A percentile compares a stretch with the other conserved stretches of the same genome.
Conservation (phyloP, 305 asterid genomes). For the Nicotiana rustica region DNA sequence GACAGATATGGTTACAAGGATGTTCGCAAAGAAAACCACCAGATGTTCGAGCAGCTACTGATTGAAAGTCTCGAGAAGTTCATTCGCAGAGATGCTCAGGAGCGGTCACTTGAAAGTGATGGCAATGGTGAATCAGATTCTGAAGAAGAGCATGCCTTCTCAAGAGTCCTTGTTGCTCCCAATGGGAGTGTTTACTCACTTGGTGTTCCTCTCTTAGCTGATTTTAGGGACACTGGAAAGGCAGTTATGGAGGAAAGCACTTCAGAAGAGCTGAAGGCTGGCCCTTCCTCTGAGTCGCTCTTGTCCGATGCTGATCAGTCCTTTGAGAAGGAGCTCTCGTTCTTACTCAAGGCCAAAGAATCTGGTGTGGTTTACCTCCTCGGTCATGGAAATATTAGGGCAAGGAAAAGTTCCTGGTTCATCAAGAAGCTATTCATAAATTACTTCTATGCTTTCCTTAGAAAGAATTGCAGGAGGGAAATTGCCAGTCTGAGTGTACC, state of each 20-base stretch:
- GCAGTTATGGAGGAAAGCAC: slow-evolving; percentile 60
- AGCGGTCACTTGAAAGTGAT: slow-evolving; percentile 92
- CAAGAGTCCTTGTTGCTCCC: slow-evolving; percentile 84
- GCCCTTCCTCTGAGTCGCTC: slow-evolving; percentile 50
- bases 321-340: slow-evolving; percentile 92
- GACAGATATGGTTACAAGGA: slow-evolving; percentile 99
- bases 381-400: slow-evolving; percentile 95
- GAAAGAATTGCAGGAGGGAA: slow-evolving; percentile 95
- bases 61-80: slow-evolving; percentile 98
- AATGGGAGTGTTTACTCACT: slow-evolving; percentile 92
- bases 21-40: slow-evolving; percentile 95
- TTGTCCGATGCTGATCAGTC: slow-evolving; percentile 77
- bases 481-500: slow-evolving; percentile 91
- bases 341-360: slow-evolving; percentile 88
- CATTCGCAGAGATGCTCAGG: slow-evolving; percentile 97
- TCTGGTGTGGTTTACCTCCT: slow-evolving; percentile 96
- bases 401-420: slow-evolving; percentile 97
- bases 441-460: slow-evolving; percentile 88
- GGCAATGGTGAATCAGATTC: slow-evolving; percentile 55
- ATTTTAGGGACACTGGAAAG: slow-evolving; percentile 61
- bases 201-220: slow-evolving; percentile 83
- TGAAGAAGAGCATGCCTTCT: slow-evolving; percentile 64
- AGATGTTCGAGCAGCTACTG: slow-evolving; percentile 90
- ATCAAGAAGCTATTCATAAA: slow-evolving; percentile 90
- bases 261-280: slow-evolving; percentile 52